Percentiles rank a stretch among this genome's conserved stretches.
Evolutionary conservation across 2,329 filamentous ascomycete genomes (phyloP).

Genomic region (Claviceps capensis): DNA sequence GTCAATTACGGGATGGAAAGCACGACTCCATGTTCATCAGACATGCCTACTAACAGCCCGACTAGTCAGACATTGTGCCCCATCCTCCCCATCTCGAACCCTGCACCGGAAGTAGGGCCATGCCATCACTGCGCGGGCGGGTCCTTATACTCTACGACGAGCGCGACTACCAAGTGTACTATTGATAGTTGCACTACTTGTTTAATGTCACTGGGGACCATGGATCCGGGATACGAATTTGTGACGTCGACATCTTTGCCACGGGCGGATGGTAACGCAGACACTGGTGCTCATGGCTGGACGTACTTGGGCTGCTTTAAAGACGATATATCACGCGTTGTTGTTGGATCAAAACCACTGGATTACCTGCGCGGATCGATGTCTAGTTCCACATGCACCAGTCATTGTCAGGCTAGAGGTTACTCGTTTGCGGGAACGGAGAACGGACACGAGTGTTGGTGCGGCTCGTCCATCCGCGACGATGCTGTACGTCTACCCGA

Average conservation of each 20-base stretch:
- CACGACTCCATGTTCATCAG: not conserved
- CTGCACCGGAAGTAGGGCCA: constrained; percentile 5
- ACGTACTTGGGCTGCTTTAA: constrained; percentile 19
- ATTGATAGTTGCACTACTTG: not conserved
- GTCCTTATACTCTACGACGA: constrained; percentile 13
- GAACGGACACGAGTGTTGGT: constrained; percentile 38
- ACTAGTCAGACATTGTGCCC: not conserved
- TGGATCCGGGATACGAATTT: not conserved
- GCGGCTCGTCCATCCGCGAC: constrained; percentile 19
- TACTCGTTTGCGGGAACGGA: constrained; percentile 35
- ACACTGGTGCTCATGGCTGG: constrained; percentile 11
- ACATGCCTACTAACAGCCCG: not conserved
- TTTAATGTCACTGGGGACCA: not conserved
- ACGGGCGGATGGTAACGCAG: not conserved
- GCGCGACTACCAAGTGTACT: not conserved
- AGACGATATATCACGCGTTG: constrained; percentile 12
- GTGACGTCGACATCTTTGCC: not conserved
- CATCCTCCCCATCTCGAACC: not conserved
- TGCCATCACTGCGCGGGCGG: constrained; percentile 18
- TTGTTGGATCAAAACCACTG: constrained; percentile 12
- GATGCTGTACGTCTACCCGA: constrained; percentile 13
- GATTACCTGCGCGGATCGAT: constrained; percentile 22
- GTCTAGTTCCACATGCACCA: constrained; percentile 34
- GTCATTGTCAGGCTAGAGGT: constrained; percentile 28
- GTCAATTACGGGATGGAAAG: not conserved